Conservation (phyloP, 1,284 basidiomycete genomes). For the Austroboletus novae-zelandiae region DNA sequence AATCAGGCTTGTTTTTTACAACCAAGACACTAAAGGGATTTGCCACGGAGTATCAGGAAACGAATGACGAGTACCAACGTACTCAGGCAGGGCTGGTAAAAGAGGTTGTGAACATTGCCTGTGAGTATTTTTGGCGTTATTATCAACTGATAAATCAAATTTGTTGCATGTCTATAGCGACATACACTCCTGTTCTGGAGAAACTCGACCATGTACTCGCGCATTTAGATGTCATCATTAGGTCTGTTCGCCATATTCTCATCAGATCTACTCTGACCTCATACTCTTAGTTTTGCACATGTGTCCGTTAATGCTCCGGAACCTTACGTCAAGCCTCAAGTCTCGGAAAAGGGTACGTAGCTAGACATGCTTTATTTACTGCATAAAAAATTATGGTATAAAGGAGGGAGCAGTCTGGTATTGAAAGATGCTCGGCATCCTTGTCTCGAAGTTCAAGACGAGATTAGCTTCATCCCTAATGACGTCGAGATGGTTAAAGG, state of each 20-base stretch:
- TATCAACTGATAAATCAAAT: neutral
- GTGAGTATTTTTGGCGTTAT: constrained; percentile 44
- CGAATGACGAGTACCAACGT: constrained; percentile 68
- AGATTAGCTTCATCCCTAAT: constrained; percentile 93
- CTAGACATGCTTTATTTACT: neutral
- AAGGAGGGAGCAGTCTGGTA: constrained; percentile 77
- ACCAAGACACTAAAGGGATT: constrained; percentile 74
- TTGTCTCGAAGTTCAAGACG: constrained; percentile 95
- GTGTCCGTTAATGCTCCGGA: constrained; percentile 86
- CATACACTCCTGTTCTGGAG: constrained; percentile 91
- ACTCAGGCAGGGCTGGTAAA: constrained; percentile 86
- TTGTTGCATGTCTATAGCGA: constrained; percentile 52
- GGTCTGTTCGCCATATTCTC: constrained; percentile 42
- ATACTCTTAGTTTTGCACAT: constrained; percentile 73
- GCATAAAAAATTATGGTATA: neutral
- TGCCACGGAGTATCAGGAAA: constrained; percentile 73
- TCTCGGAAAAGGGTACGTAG: constrained; percentile 66
- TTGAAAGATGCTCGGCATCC: constrained; percentile 90
- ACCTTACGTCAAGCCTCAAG: constrained; percentile 82
- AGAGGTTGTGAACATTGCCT: constrained; percentile 90
- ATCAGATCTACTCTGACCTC: neutral
- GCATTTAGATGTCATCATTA: constrained; percentile 88
- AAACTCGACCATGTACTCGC: constrained; percentile 86
- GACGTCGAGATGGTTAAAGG: constrained; percentile 89
- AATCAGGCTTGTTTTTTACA: constrained; percentile 91